A percentile compares a stretch with the other conserved stretches of the same genome.
phyloP scores from a whole-genome alignment of 2,329 filamentous ascomycete genomes.

The Apiospora arundinis region DNA sequence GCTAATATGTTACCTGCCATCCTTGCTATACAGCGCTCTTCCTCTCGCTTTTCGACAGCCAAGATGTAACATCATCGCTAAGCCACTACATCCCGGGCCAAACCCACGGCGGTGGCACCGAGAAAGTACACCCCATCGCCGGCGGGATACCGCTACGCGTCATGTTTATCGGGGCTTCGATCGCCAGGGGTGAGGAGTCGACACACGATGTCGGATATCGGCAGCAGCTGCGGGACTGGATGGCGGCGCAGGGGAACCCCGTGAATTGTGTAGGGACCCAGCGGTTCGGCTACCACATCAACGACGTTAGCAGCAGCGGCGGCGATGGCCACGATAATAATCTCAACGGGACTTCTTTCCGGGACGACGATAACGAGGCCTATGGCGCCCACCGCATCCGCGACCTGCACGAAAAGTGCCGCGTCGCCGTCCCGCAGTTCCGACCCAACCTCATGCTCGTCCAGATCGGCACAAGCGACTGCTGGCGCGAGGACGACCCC shows the following conservation, averaged over 20 bases:
- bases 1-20: background rate
- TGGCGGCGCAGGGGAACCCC: slow-evolving; percentile 29
- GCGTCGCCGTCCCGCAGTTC: slow-evolving; percentile 32
- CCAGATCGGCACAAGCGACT: slow-evolving; percentile 43
- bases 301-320: slow-evolving; percentile 26
- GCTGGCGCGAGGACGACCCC: slow-evolving; percentile 36
- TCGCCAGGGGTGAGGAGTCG: slow-evolving; percentile 37
- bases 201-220: slow-evolving; percentile 35
- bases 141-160: slow-evolving; percentile 38
- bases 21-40: background rate
- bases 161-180: slow-evolving; percentile 39
- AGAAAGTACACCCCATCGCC: slow-evolving; percentile 28
- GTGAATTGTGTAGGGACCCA: slow-evolving; percentile 43
- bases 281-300: slow-evolving; percentile 30
- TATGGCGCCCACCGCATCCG: slow-evolving; percentile 39
- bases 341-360: background rate
- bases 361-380: slow-evolving; percentile 41
- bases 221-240: slow-evolving; percentile 36
- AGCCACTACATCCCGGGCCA: slow-evolving; percentile 11
- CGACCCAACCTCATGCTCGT: slow-evolving; percentile 42
- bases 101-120: background rate
- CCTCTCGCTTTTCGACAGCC: background rate
- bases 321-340: background rate
- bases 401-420: slow-evolving; percentile 39
- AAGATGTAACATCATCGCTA: background rate